These are phyloP conservation scores for Zoysia japonica DNA, from an alignment of 176 grass and related monocot species.

Conservation along the genomic window DNA sequence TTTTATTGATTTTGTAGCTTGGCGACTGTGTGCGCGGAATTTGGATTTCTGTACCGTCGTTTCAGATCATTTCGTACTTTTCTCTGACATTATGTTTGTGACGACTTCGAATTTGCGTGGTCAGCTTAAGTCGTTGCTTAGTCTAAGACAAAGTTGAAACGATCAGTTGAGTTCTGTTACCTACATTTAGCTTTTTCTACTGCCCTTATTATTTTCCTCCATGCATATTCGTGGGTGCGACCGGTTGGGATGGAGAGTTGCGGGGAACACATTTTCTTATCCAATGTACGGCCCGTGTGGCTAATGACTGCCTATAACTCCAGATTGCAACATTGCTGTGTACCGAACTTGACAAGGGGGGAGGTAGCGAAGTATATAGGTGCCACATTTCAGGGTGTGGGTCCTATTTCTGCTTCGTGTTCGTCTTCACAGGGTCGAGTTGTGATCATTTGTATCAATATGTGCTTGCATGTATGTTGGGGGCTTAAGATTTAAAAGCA, in stretches of 20 bases:
- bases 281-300: constrained; percentile 6
- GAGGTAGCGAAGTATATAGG: not conserved
- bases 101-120: not conserved
- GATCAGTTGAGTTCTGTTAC: constrained; percentile 2
- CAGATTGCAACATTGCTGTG: not conserved
- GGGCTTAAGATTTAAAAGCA: not conserved
- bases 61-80: no score
- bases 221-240: not conserved
- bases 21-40: no score
- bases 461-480: not conserved
- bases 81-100: not conserved
- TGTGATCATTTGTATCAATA: not conserved
- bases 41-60: not conserved
- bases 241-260: not conserved
- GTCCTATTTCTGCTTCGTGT: constrained; percentile 5
- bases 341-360: not conserved
- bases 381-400: not conserved
- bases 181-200: constrained; percentile 26
- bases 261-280: not conserved
- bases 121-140: constrained; percentile 24
- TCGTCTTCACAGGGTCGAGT: not conserved
- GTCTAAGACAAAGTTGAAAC: constrained; percentile 11
- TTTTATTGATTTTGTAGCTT: constrained; percentile 25
- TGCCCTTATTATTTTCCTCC: not conserved
- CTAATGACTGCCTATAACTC: not conserved